Percentiles rank a stretch among this genome's conserved stretches.
Conservation (phyloP, 2,329 filamentous ascomycete species). For the Plectosphaerella plurivora region DNA sequence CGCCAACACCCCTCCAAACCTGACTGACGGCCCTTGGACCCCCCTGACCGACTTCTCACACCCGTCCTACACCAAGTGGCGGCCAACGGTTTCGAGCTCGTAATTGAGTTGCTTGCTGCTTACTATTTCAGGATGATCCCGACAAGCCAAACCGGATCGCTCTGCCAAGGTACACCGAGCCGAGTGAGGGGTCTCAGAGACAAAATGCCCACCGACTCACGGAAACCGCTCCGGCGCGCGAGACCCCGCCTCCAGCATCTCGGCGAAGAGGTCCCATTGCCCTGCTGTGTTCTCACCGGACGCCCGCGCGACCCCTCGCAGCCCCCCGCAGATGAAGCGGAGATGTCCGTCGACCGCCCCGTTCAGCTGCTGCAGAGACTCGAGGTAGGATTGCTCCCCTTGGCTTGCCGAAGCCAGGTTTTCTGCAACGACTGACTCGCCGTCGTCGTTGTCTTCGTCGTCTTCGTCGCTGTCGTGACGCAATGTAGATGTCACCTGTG, state of each 20-base stretch:
- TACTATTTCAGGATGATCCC: too few species aligned
- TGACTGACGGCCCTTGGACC: not conserved
- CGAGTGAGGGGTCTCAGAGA: constrained; percentile 5
- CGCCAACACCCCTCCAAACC: constrained; percentile 7
- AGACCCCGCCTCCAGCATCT: constrained; percentile 64
- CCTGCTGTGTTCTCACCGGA: constrained; percentile 55
- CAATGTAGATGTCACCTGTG: not conserved
- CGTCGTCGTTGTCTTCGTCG: constrained; percentile 26
- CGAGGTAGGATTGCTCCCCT: constrained; percentile 35
- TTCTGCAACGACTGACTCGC: not conserved
- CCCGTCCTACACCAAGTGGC: not conserved
- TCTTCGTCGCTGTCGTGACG: constrained; percentile 28
- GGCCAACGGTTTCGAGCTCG: too few species aligned
- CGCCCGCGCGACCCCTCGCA: constrained; percentile 71
- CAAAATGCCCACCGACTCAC: constrained; percentile 4
- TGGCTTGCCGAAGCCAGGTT: constrained; percentile 9
- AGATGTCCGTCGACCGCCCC: constrained; percentile 61
- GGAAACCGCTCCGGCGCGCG: not conserved
- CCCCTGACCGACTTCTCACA: too few species aligned
- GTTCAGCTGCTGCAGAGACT: constrained; percentile 52
- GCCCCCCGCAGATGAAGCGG: constrained; percentile 65
- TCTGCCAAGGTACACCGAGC: not conserved
- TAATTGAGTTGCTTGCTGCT: too few species aligned
- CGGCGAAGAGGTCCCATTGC: constrained; percentile 77
- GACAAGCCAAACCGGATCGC: not conserved